phyloP scores from a whole-genome alignment of 768 basidiomycete genomes.

The Piloderma croceum region DNA sequence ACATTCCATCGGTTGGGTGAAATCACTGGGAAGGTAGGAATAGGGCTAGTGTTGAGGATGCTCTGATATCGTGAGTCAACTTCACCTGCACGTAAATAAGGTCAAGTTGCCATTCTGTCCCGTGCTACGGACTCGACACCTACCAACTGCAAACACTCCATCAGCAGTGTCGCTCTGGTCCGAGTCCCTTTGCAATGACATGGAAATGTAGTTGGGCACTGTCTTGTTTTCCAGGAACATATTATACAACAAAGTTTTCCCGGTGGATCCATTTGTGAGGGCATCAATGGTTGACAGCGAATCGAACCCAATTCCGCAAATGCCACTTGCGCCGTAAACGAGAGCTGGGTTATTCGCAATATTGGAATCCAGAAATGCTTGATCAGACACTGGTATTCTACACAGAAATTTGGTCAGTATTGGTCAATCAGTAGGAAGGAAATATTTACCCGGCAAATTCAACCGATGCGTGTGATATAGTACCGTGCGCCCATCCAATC shows the following conservation, averaged over 20 bases:
- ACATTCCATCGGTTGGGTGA: constrained; percentile 71
- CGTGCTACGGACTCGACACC: constrained; percentile 9
- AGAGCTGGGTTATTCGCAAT: constrained; percentile 67
- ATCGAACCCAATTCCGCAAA: constrained; percentile 74
- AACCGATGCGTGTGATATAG: constrained; percentile 55
- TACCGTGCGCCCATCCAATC: constrained; percentile 71
- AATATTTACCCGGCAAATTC: constrained; percentile 62
- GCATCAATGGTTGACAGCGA: constrained; percentile 69
- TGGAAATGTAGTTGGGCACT: constrained; percentile 78
- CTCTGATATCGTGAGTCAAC: constrained; percentile 55
- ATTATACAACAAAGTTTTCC: constrained; percentile 71
- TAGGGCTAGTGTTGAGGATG: constrained; percentile 50
- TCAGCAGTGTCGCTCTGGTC: constrained; percentile 49
- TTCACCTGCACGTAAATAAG: constrained; percentile 45
- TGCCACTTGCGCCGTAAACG: constrained; percentile 63
- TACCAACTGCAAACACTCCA: constrained; percentile 72
- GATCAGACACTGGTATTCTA: constrained; percentile 59
- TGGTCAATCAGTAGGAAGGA: neutral
- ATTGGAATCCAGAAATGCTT: constrained; percentile 66
- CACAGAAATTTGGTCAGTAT: constrained; percentile 2
- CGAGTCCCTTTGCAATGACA: constrained; percentile 60
- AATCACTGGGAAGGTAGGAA: constrained; percentile 68
- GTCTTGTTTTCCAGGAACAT: constrained; percentile 61
- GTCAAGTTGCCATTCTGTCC: constrained; percentile 2
- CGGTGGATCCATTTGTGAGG: constrained; percentile 52